Evolutionary conservation across 192 early-diverging fungal species (phyloP).

Genomic region (Mortierella hygrophila): DNA sequence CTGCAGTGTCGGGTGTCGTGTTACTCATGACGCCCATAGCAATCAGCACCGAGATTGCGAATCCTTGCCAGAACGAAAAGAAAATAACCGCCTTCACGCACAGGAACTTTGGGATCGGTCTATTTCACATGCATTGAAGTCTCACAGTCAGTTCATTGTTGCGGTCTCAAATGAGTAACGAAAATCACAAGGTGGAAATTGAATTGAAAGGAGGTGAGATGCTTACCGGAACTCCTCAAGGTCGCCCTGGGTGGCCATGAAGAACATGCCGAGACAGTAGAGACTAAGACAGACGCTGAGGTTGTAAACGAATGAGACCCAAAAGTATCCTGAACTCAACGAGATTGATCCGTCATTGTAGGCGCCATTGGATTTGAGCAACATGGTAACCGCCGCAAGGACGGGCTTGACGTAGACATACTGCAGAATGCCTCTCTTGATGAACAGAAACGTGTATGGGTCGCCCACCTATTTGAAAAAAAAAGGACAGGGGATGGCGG

Average conservation of each 20-base stretch:
- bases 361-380: conserved; percentile 74
- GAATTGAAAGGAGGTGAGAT: neutral
- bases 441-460: conserved; percentile 87
- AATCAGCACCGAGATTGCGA: conserved; percentile 86
- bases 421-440: conserved; percentile 94
- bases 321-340: conserved; percentile 79
- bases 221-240: conserved; percentile 75
- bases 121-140: conserved; percentile 25
- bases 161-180: too few species aligned
- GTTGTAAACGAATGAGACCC: conserved; percentile 88
- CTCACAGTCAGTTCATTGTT: neutral
- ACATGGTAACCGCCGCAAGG: conserved; percentile 82
- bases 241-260: conserved; percentile 82
- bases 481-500: neutral
- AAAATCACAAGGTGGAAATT: neutral
- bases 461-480: conserved; percentile 72
- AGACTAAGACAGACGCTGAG: conserved; percentile 86
- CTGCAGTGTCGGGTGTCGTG: conserved; percentile 59
- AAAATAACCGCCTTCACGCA: conserved; percentile 95
- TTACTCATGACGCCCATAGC: conserved; percentile 79
- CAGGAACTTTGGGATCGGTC: conserved; percentile 94
- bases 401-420: conserved; percentile 92
- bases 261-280: conserved; percentile 91
- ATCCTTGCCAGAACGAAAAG: conserved; percentile 94
- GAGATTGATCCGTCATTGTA: conserved; percentile 90